Base-by-base conservation (phyloP, 192 early-diverging fungal genomes). In the Coemansia sp. region DNA sequence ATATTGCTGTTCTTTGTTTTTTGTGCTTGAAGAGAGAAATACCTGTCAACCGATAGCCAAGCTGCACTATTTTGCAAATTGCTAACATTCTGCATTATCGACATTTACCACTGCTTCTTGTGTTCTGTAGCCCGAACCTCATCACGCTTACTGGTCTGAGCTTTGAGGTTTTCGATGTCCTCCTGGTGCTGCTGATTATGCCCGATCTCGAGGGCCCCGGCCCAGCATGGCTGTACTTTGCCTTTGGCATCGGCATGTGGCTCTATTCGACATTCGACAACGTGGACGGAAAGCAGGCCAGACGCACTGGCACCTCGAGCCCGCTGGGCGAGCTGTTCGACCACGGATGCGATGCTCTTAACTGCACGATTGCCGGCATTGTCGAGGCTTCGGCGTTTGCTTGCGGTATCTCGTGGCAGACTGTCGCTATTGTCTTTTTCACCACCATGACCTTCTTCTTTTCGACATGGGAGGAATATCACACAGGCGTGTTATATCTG, bases 231-330 rank as follows among this genome's bases (percentile, higher is more conserved):
- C 65, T 94, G n/a, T 85, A 80, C 61, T 87, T 84, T 69, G 92
- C 90, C 74, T 92, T 89, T 81, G 87, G 91, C 2, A 81, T 88
- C 35, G 91, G 92, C 52, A 78, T 94, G 68, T 94, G 93, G 93
- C 79, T 94, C 57, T 94, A 94, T 70, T 93, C 91, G 64, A 94
- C 93, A 58, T 93, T 94, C 85, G 93, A 94, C 70, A 94, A 94
- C 61, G 91, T 94, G 14, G 93, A 94, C 71, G 93, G 93, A 45
- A 90, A 89, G 72, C 93, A 94, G 80, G 93, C 93, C 33, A 85
- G 93, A 60, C 83, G 93, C 37, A 94, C 93, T 18, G 90, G 90
- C 63, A 86, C 84, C 18, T 89, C 87, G 6, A 92, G 88, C 9
- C 92, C 92, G 11, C 87, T 95, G 11, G 93, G 92, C 66, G 91